These are phyloP conservation scores for Lyophyllum atratum DNA, from an alignment of 768 basidiomycete genomes.

Conservation along the genomic window DNA sequence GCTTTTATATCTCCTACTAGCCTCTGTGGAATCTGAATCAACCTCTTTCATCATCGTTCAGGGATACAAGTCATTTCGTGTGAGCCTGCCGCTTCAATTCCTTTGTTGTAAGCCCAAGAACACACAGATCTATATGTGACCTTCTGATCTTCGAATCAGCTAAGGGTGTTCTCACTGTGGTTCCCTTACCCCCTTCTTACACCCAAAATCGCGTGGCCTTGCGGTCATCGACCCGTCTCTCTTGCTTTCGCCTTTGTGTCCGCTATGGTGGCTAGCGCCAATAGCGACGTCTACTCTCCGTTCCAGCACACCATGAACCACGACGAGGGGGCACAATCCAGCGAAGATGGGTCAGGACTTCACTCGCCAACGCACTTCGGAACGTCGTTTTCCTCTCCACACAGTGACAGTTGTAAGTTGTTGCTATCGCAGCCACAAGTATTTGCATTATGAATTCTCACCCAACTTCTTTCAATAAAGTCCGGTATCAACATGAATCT, in stretches of 20 bases:
- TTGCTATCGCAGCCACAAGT: slow-evolving; percentile 50
- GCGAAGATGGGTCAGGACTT: slow-evolving; percentile 75
- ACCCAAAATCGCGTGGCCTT: slow-evolving; percentile 47
- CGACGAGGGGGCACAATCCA: slow-evolving; percentile 71
- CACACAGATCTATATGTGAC: slow-evolving; percentile 26
- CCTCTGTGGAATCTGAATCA: not conserved
- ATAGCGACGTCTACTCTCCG: slow-evolving; percentile 58
- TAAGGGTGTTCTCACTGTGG: slow-evolving; percentile 29
- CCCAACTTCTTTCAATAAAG: slow-evolving; percentile 57
- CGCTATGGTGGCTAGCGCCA: slow-evolving; percentile 58
- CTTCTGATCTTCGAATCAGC: slow-evolving; percentile 39
- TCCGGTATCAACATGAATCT: slow-evolving; percentile 59
- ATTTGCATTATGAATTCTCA: slow-evolving; percentile 32
- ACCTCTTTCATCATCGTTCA: slow-evolving; percentile 1
- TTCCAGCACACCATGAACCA: slow-evolving; percentile 51
- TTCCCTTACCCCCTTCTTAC: slow-evolving; percentile 36
- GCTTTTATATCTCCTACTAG: not conserved
- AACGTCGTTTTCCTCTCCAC: slow-evolving; percentile 44
- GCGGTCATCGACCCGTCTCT: slow-evolving; percentile 26
- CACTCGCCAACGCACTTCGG: slow-evolving; percentile 68
- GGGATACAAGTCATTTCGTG: slow-evolving; percentile 10
- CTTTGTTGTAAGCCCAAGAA: slow-evolving; percentile 8
- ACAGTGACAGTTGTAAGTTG: slow-evolving; percentile 56
- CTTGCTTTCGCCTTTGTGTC: slow-evolving; percentile 30
- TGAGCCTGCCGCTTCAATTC: not conserved